Base-by-base conservation (phyloP, 139 green algal genomes). In the Asterochloris erici region DNA sequence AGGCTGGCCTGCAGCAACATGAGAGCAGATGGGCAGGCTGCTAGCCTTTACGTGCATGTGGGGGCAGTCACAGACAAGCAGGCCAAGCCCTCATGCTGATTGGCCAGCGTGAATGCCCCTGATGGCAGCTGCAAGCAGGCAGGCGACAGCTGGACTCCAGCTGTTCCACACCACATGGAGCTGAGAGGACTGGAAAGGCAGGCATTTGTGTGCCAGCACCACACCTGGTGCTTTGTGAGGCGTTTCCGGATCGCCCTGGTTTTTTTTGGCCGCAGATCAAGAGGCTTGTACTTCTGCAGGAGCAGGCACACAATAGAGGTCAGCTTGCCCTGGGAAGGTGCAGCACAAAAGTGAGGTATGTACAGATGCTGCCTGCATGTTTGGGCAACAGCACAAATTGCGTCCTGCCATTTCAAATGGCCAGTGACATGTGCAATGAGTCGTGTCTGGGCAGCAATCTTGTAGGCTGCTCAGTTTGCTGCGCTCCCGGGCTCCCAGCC, bases 221-320 rank as follows among this genome's bases (percentile, higher is more conserved):
- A 17, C 62, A 95, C 92, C 93, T 99, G 93, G 74, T 95, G 85
- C 89, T 94, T 94, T 82, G 93, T 98, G 13, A 99, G 89, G 9
- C 84, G 77, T 54, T 89, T 86, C 82, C 97, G 92, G 87, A 99
- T 98, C 74, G 97, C 97, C 75, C 97, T 94, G 21, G 97, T 99
- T 95, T 99, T 98, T 94, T 99, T 99, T 28, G 83, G 68, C 68
- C 97, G 91, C 79, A 99, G 90, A 87, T 99, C 97, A 62, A 99
- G 88, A 28, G 97, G 97, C 75, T 97, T 74, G 88, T 96, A 96
- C 81, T 94, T 95, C 93, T 97, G 92, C 86, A 83, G 47, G 0
- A 16, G 61, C 47, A 70, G 10, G 16, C 23, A 63, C 66, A 75
- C 17, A 60, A 68, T 21, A 63, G n/a, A n/a, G 17, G 38, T n/a